Percentiles rank a stretch among this genome's conserved stretches.
phyloP scores from a whole-genome alignment of 1,284 basidiomycete species.

The Tilletia caries region DNA sequence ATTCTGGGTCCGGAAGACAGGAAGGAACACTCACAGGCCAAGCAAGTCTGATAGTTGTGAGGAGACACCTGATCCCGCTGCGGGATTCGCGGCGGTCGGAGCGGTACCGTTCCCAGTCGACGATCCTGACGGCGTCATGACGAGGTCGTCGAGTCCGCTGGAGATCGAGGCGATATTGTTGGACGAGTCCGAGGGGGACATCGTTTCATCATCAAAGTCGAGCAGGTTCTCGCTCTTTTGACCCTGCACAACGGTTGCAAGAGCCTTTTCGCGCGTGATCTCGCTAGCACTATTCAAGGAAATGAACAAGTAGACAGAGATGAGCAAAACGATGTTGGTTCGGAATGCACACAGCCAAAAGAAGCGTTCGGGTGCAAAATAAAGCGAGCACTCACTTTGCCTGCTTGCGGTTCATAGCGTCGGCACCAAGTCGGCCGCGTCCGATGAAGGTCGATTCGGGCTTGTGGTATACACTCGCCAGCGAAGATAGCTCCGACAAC shows the following conservation, averaged over 20 bases:
- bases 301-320: neutral
- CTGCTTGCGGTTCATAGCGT: constrained; percentile 21
- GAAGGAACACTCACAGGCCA: constrained; percentile 25
- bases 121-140: constrained; percentile 22
- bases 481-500: constrained; percentile 62
- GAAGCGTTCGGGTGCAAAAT: no score
- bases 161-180: constrained; percentile 18
- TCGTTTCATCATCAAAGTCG: constrained; percentile 48
- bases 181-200: neutral
- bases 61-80: constrained; percentile 9
- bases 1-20: neutral
- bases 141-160: constrained; percentile 42
- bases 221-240: constrained; percentile 49
- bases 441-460: constrained; percentile 64
- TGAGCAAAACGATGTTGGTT: neutral
- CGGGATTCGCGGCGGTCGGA: neutral
- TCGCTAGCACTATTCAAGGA: constrained; percentile 27
- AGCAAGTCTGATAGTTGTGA: constrained; percentile 42
- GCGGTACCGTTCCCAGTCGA: neutral
- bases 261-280: constrained; percentile 45
- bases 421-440: constrained; percentile 49
- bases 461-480: constrained; percentile 93
- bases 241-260: constrained; percentile 58
- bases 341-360: neutral
- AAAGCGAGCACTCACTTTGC: constrained; percentile 1